Percentiles rank a stretch among this genome's conserved stretches.
Conservation (phyloP, 805 yeast genomes). For the Candida fluviatilis region DNA sequence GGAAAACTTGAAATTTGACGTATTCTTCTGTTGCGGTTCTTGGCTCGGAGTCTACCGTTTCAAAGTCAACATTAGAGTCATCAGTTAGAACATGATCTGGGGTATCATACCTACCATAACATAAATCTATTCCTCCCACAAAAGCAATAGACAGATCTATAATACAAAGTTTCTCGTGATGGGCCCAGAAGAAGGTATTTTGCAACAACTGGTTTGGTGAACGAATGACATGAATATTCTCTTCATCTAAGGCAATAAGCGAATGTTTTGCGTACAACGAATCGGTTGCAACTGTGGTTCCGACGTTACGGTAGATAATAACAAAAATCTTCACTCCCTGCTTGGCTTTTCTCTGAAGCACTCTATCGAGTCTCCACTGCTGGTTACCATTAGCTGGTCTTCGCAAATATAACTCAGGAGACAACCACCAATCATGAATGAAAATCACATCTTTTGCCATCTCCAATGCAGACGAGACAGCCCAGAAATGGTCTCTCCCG, state of each 20-base stretch:
- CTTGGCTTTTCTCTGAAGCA: conserved; percentile 84
- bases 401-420: conserved; percentile 89
- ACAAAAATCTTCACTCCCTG: conserved; percentile 93
- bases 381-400: conserved; percentile 96
- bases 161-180: conserved; percentile 88
- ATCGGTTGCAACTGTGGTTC: conserved; percentile 87
- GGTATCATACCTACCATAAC: conserved; percentile 94
- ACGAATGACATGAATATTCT: conserved; percentile 83
- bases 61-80: conserved; percentile 46
- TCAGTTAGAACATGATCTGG: conserved; percentile 91
- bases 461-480: conserved; percentile 84
- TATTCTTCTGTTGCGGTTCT: conserved; percentile 37
- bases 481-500: conserved; percentile 95
- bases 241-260: conserved; percentile 70
- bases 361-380: conserved; percentile 85
- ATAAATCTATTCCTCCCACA: conserved; percentile 92
- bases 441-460: conserved; percentile 92
- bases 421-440: conserved; percentile 98
- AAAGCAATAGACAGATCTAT: conserved; percentile 87
- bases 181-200: conserved; percentile 97
- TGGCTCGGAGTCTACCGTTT: conserved; percentile 24
- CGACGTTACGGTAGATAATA: conserved; percentile 90
- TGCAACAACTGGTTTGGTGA: conserved; percentile 95
- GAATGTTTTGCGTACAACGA: conserved; percentile 94
- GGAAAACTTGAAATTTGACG: conserved; percentile 63